Evolutionary conservation across 768 basidiomycete genomes (phyloP).

Genomic region (Russula lepida): DNA sequence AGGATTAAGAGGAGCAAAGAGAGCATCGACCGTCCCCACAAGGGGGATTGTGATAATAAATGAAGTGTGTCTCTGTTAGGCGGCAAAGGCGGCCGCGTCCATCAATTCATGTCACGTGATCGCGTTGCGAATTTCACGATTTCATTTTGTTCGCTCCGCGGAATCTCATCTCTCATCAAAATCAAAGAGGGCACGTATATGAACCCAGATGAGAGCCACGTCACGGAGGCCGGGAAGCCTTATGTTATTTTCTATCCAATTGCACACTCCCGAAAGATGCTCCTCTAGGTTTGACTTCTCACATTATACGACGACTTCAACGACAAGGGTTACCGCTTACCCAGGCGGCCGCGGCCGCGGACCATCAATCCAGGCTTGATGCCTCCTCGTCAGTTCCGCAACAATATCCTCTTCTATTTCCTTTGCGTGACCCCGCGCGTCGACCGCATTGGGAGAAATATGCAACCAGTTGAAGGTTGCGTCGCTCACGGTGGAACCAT

Average conservation of each 20-base stretch:
- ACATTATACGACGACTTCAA: neutral
- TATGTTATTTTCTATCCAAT: neutral
- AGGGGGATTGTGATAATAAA: neutral
- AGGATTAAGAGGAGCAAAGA: neutral
- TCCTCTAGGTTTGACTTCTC: neutral
- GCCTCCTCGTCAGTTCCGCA: conserved; percentile 60
- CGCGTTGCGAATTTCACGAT: neutral
- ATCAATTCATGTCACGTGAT: conserved; percentile 4
- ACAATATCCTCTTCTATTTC: conserved; percentile 96
- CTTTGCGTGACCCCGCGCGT: conserved; percentile 31
- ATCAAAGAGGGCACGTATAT: neutral
- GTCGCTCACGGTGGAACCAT: conserved; percentile 19
- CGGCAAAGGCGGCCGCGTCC: neutral
- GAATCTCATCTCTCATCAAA: neutral
- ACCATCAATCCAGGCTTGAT: conserved; percentile 56
- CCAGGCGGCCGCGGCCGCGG: neutral
- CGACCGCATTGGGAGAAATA: conserved; percentile 37
- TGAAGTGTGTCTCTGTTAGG: neutral
- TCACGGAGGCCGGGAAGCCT: neutral
- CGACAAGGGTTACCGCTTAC: neutral
- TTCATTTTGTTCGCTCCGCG: neutral
- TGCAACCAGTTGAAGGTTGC: conserved; percentile 59
- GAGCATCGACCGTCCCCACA: neutral
- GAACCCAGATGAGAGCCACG: neutral
- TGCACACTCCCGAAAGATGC: neutral